Conservation (phyloP, 1,284 basidiomycete genomes). For the Fomes fomentarius region DNA sequence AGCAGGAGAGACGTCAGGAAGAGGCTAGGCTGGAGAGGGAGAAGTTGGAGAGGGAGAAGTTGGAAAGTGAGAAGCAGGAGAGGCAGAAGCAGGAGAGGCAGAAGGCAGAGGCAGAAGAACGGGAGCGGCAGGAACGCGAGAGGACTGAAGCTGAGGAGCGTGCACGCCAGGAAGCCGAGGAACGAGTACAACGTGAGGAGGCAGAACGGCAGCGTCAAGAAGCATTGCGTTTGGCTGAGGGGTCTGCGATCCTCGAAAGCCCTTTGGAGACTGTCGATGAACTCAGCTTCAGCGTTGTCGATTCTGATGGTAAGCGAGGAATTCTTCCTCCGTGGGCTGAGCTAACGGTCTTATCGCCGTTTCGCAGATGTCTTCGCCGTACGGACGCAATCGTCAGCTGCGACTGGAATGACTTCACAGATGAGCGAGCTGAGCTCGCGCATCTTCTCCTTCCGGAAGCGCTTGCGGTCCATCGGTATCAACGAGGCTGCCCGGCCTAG, state of each 20-base stretch:
- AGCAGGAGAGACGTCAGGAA: slow-evolving; percentile 34
- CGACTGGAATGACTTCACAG: slow-evolving; percentile 28
- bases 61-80: slow-evolving; percentile 26
- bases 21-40: slow-evolving; percentile 26
- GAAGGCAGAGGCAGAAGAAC: slow-evolving; percentile 26
- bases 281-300: slow-evolving; percentile 14
- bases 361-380: slow-evolving; percentile 63
- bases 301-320: slow-evolving; percentile 32
- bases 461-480: slow-evolving; percentile 64
- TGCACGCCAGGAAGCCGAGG: slow-evolving; percentile 29
- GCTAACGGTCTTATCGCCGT: background rate
- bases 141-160: slow-evolving; percentile 38
- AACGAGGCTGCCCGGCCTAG: slow-evolving; percentile 54
- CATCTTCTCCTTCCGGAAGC: slow-evolving; percentile 49
- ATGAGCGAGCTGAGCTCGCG: slow-evolving; percentile 32
- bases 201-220: slow-evolving; percentile 22
- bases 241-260: slow-evolving; percentile 11
- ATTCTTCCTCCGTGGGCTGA: background rate
- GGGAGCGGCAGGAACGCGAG: slow-evolving; percentile 43
- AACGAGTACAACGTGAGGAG: slow-evolving; percentile 23
- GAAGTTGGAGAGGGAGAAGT: slow-evolving; percentile 23
- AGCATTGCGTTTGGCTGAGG: slow-evolving; percentile 11
- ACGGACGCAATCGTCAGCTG: slow-evolving; percentile 36
- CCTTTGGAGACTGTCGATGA: slow-evolving; percentile 26
- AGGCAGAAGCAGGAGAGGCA: slow-evolving; percentile 18